phyloP scores from a whole-genome alignment of 768 basidiomycete genomes.

The Favolaschia claudopus region DNA sequence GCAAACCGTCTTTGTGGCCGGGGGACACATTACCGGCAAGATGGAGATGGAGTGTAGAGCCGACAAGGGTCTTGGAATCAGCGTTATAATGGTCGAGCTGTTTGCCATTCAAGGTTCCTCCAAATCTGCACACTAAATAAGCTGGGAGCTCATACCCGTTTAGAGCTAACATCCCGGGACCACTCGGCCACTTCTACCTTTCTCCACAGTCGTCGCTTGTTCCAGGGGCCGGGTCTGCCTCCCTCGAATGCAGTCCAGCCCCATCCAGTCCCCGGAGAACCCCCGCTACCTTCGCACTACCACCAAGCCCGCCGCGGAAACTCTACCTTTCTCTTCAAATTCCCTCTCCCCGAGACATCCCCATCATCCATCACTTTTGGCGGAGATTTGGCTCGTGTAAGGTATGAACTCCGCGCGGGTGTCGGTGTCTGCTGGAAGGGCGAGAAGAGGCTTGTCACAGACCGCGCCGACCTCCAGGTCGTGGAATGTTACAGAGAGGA shows the following conservation, averaged over 20 bases:
- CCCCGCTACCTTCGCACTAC: constrained; percentile 68
- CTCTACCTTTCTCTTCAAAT: constrained; percentile 83
- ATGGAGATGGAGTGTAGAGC: constrained; percentile 83
- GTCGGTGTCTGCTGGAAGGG: constrained; percentile 80
- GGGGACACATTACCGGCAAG: constrained; percentile 72
- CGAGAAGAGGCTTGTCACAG: constrained; percentile 72
- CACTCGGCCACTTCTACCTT: constrained; percentile 85
- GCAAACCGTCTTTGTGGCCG: constrained; percentile 70
- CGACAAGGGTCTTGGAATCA: constrained; percentile 76
- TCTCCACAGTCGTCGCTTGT: constrained; percentile 71
- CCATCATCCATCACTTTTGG: constrained; percentile 80
- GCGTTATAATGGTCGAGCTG: constrained; percentile 80
- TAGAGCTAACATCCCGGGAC: constrained; percentile 80
- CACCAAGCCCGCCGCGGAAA: constrained; percentile 77
- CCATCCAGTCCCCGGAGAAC: constrained; percentile 63
- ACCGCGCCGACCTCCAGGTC: constrained; percentile 67
- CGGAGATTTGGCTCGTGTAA: constrained; percentile 68
- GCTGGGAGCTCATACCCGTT: constrained; percentile 11
- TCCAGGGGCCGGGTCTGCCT: constrained; percentile 83
- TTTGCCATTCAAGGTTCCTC: constrained; percentile 74
- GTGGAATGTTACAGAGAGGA: constrained; percentile 62
- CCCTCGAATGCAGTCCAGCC: constrained; percentile 85
- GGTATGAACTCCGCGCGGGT: constrained; percentile 77
- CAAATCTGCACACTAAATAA: not conserved
- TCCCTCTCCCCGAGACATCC: constrained; percentile 70